These are phyloP conservation scores for Neurospora pannonica DNA, from an alignment of 495 filamentous ascomycete species.

Conservation along the genomic window DNA sequence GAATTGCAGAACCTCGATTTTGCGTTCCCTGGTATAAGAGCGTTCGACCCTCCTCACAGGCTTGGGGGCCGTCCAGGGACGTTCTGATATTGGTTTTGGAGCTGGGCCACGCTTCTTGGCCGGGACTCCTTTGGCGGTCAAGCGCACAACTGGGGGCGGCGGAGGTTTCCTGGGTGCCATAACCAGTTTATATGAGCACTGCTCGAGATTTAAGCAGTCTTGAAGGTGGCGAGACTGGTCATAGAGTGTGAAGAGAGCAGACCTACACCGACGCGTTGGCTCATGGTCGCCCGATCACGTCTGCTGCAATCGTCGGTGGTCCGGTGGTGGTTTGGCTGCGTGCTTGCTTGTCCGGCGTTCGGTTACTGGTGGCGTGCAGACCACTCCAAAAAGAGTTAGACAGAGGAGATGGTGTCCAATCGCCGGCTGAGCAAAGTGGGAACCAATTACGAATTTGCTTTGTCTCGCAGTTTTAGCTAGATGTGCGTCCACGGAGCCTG, in stretches of 20 bases:
- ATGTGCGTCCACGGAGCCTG: not conserved
- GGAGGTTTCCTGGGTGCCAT: not conserved
- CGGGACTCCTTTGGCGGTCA: slow-evolving; percentile 7
- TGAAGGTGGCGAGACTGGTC: not conserved
- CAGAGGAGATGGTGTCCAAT: not conserved
- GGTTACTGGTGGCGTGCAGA: not conserved
- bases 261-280: not conserved
- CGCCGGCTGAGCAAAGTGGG: not conserved
- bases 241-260: not conserved
- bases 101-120: slow-evolving; percentile 10
- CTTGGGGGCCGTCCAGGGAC: slow-evolving; percentile 9
- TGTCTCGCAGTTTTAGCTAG: not conserved
- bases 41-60: slow-evolving; percentile 14
- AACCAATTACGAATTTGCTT: not conserved
- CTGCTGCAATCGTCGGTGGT: not conserved
- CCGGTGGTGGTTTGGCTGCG: not conserved
- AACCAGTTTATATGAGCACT: not conserved
- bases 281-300: not conserved
- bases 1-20: slow-evolving; percentile 21
- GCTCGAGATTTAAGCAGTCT: not conserved
- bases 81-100: slow-evolving; percentile 14
- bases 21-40: slow-evolving; percentile 15
- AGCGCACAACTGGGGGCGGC: not conserved
- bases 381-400: not conserved
- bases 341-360: not conserved